Conservation (phyloP, 1,284 basidiomycete genomes). For the Polyporus tsugae region DNA sequence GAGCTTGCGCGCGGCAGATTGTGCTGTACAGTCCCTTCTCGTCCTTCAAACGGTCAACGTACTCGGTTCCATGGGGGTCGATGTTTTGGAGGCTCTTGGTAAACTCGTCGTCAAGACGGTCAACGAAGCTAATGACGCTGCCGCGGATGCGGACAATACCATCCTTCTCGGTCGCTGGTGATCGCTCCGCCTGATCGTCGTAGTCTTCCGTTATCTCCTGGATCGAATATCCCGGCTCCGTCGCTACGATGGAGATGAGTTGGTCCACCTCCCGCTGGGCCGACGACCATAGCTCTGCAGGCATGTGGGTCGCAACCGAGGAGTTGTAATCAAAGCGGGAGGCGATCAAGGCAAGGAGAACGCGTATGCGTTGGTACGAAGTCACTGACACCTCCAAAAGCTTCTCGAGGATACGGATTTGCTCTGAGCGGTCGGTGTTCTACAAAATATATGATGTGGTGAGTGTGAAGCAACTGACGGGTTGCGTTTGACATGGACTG, state of each 20-base stretch:
- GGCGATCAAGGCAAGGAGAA: conserved; percentile 93
- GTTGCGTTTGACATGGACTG: conserved; percentile 23
- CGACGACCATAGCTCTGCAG: conserved; percentile 89
- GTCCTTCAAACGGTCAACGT: conserved; percentile 95
- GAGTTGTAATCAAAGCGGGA: conserved; percentile 98
- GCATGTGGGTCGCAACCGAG: conserved; percentile 88
- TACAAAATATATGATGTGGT: conserved; percentile 41
- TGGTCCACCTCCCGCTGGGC: conserved; percentile 92
- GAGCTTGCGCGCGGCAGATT: conserved; percentile 90
- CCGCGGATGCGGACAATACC: conserved; percentile 86
- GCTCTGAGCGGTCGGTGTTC: conserved; percentile 97
- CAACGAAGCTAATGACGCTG: conserved; percentile 93
- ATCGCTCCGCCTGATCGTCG: conserved; percentile 90
- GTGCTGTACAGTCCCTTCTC: conserved; percentile 95
- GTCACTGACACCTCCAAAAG: conserved; percentile 90
- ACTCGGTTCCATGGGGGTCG: conserved; percentile 98
- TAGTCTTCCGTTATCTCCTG: conserved; percentile 93
- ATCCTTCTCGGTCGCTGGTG: conserved; percentile 74
- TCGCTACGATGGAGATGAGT: conserved; percentile 81
- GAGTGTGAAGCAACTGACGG: not conserved
- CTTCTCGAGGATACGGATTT: conserved; percentile 90
- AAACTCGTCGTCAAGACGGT: conserved; percentile 98
- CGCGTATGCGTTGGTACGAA: conserved; percentile 93
- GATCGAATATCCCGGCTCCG: conserved; percentile 81
- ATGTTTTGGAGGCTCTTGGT: conserved; percentile 98